Evolutionary conservation across 2,329 filamentous ascomycete genomes (phyloP), one percentile per base, ranked within the genome.

Genomic region (Ophiocordyceps camponoti-saundersi): DNA sequence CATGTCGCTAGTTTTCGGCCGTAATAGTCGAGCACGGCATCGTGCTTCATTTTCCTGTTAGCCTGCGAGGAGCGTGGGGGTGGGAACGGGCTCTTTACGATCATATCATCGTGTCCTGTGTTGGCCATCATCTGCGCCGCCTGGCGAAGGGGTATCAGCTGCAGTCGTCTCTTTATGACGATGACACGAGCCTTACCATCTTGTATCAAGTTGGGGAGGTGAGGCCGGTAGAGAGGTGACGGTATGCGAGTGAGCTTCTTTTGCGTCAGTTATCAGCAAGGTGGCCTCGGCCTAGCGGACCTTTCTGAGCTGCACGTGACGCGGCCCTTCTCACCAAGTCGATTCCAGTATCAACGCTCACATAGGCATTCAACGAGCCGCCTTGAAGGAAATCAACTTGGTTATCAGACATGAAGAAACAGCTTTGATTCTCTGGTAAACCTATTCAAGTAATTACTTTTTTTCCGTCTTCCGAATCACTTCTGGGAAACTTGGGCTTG

Each of bases 21-120:
- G 66, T 96, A 98, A 73, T 96, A 98, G 66, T 98, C 92, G 61
- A 98, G 82, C 54, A 94, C 90, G 53, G 92, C 92, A 77, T 98
- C 92, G 66, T 98, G 47, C 46, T 32, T 18, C 4, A 15, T 21
- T 46, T 21, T 23, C 32, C 44, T 6, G 23, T 13, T 16, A 13
- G 32, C 22, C 10, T 36, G 13, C 6, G 30, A 11, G 11, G 20
- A 7, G 12, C 34, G 2, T n/a, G n/a, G n/a, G n/a, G 18, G 3
- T 5, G 15, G 18, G 16, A 36, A 21, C 16, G 20, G 36, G 46
- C 32, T 55, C 79, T 85, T 60, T 88, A 96, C 90, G 77, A 98
- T 95, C 90, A 96, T 96, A 65, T 95, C 90, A 82, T 96, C 90
- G 72, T 98, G 92, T 61, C 66, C 65, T 46, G 66, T 65, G 57